Conservation (phyloP, 495 filamentous ascomycete species). For the Podospora sp. region DNA sequence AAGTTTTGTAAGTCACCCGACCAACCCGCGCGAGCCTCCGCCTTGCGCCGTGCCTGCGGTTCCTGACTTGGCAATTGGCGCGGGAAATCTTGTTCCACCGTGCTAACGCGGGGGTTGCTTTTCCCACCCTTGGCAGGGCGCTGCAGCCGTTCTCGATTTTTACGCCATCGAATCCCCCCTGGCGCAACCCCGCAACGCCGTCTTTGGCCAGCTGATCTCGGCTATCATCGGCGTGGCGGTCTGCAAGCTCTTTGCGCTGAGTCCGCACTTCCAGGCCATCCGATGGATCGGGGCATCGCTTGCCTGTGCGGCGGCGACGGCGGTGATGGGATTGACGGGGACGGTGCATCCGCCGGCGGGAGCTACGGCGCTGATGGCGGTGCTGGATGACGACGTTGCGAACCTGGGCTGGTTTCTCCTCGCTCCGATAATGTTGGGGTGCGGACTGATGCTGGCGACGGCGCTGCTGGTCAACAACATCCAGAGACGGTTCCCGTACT, state of each 20-base stretch:
- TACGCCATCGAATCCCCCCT: conserved; percentile 78
- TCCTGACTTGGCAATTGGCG: background rate
- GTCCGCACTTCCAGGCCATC: conserved; percentile 53
- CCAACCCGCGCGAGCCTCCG: background rate
- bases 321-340: conserved; percentile 73
- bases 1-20: conserved; percentile 48
- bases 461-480: conserved; percentile 78
- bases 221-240: conserved; percentile 67
- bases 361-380: conserved; percentile 80
- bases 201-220: conserved; percentile 72
- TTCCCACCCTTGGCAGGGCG: conserved; percentile 54
- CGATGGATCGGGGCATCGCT: conserved; percentile 72
- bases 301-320: conserved; percentile 67
- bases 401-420: conserved; percentile 75
- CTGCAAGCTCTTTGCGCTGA: conserved; percentile 69
- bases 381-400: conserved; percentile 57
- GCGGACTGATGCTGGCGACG: conserved; percentile 63
- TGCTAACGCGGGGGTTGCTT: background rate
- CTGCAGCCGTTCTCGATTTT: conserved; percentile 76
- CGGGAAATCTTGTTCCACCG: background rate
- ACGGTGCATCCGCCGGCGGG: conserved; percentile 88
- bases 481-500: conserved; percentile 72
- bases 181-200: conserved; percentile 76
- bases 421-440: conserved; percentile 66
- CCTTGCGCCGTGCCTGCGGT: background rate